Evolutionary conservation across 2,329 filamentous ascomycete species (phyloP), one percentile per base, ranked within the genome.

Genomic region (Arthroderma sp.): DNA sequence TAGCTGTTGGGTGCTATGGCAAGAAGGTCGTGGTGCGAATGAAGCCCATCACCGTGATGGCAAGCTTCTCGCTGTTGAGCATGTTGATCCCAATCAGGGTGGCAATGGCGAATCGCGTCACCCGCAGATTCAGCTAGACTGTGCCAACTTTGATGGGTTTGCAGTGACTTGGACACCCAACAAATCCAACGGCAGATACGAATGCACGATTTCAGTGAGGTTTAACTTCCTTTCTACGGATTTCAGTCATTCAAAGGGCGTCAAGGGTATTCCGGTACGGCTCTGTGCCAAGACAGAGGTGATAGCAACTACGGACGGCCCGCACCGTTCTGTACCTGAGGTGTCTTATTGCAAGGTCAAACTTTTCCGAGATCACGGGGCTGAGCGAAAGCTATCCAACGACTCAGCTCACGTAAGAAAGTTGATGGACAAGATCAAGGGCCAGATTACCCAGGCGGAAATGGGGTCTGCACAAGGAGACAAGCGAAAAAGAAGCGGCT

Each of bases 191-290:
- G 79, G 80, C 0, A 64, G 22, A 4, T 75, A 82, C 3, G 87
- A 95, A 55, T 91, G 87, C 61, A 84, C 80, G 40, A 78, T 98
- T 45, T 83, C 87, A 6, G 85, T 96, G 8, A 84, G 91, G 38
- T 98, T 96, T 72, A 98, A 98, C 66, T 98, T 98, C 59, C 72
- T 98, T 0, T 98, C 91, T 0, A 98, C 91, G 6, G 91, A 98
- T 60, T 98, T 96, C 61, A 96, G 89, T 62, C 91, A 96, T 59
- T 96, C 91, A 6, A 98, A 98, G 60, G 91, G 91, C 38, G 91
- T 98, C 40, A 98, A 96, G 65, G 91, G 91, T 32, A 95, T 96
- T 52, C 89, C 91, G 0, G 88, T 98, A 4, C 74, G 91, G 45
- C 74, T 96, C 0, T 96, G 89, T 62, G 80, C 88, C 9, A 96